Percentiles rank a stretch among this genome's conserved stretches.
phyloP scores from a whole-genome alignment of 805 yeast species.

The Saccharomycopsis guyanensis region DNA sequence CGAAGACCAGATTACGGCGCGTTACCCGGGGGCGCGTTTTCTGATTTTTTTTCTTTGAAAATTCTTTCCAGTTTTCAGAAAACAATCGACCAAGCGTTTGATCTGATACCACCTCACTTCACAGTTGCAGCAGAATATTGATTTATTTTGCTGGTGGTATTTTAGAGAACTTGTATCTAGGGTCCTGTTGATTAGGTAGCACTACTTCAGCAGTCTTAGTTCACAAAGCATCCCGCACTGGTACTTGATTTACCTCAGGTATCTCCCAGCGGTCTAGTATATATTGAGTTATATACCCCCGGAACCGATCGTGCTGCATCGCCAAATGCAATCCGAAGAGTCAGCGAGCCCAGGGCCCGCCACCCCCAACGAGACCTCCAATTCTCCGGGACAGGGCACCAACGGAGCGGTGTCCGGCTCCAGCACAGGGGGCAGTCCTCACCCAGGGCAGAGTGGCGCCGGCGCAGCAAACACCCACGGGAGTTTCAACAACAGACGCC shows the following conservation, averaged over 20 bases:
- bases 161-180: not conserved
- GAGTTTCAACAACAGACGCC: slow-evolving; percentile 1
- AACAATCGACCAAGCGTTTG: not conserved
- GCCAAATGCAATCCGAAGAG: slow-evolving; percentile 1
- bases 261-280: too few relatives aligned
- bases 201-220: not conserved
- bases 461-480: not conserved
- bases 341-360: not conserved
- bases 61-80: not conserved
- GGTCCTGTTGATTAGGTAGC: not conserved
- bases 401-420: not conserved
- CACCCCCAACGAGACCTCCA: not conserved
- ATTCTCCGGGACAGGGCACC: not conserved
- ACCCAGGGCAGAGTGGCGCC: not conserved
- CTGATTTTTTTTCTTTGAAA: not conserved
- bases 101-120: not conserved
- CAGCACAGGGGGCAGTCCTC: too few relatives aligned
- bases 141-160: not conserved
- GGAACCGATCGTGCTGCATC: too few relatives aligned
- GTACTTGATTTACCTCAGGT: too few relatives aligned
- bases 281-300: too few relatives aligned
- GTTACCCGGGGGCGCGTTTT: not conserved
- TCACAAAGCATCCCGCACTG: too few relatives aligned
- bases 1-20: too few relatives aligned
- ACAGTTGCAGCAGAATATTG: not conserved